Evolutionary conservation across 164 flowering plant species (phyloP).

Genomic region (Berberis vulgaris): DNA sequence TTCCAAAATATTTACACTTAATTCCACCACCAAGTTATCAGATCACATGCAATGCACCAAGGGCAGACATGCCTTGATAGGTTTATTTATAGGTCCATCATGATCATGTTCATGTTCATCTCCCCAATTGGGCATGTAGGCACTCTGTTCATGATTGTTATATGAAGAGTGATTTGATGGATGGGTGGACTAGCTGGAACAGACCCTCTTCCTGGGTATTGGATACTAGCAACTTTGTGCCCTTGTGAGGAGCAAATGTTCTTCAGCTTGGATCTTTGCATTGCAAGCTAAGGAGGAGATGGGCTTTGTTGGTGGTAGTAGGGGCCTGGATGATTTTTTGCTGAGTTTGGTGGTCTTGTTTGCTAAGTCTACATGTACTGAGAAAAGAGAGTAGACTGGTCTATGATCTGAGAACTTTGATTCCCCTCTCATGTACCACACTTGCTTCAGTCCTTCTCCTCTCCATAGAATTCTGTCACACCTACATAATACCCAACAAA

Average conservation of each 20-base stretch:
- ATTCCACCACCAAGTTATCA: too few species aligned
- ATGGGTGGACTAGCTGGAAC: too few species aligned
- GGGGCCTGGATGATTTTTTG: constrained; percentile 1
- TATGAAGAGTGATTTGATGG: too few species aligned
- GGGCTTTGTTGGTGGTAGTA: neutral
- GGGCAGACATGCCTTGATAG: too few species aligned
- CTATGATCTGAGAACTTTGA: constrained; percentile 80
- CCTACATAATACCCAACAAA: constrained; percentile 32
- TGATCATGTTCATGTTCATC: too few species aligned
- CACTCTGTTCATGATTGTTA: too few species aligned
- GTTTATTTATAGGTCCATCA: too few species aligned
- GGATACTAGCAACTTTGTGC: constrained; percentile 27
- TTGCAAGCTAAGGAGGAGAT: constrained; percentile 13
- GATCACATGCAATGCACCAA: too few species aligned
- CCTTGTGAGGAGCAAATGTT: constrained; percentile 25
- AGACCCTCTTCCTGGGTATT: constrained; percentile 10
- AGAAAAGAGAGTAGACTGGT: constrained; percentile 65
- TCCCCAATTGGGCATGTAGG: too few species aligned
- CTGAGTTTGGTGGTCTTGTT: constrained; percentile 2
- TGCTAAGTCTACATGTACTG: constrained; percentile 28
- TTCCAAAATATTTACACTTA: too few species aligned
- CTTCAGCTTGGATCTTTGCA: constrained; percentile 45
- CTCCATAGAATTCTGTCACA: constrained; percentile 86
- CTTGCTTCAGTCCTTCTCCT: constrained; percentile 71
- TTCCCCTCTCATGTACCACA: constrained; percentile 58